These are phyloP conservation scores for Phytopythium sindhum DNA, from an alignment of 352 stramenopile genomes.

Conservation along the genomic window DNA sequence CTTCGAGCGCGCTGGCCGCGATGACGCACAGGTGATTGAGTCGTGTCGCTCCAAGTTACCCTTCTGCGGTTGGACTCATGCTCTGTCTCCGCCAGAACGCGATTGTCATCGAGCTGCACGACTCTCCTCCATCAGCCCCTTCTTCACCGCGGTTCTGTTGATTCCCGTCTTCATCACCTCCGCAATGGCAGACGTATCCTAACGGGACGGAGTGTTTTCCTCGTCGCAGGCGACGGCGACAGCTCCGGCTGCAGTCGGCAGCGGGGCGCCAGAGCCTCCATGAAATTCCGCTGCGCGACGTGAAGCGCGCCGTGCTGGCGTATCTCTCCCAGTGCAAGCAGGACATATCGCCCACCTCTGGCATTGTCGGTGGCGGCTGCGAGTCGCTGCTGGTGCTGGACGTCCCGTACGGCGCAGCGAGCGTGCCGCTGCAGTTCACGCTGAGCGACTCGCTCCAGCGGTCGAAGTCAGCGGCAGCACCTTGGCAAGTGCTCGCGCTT, in stretches of 20 bases:
- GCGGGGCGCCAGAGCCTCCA: constrained; percentile 12
- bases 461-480: neutral
- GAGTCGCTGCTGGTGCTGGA: constrained; percentile 2
- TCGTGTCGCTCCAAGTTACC: neutral
- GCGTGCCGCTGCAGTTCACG: constrained; percentile 3
- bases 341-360: neutral
- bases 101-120: constrained; percentile 2
- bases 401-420: neutral
- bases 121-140: no score
- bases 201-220: neutral
- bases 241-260: constrained; percentile 3
- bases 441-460: neutral
- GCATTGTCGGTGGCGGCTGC: neutral
- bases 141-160: neutral
- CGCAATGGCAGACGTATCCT: neutral
- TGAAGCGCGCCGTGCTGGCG: constrained; percentile 30
- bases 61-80: neutral
- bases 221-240: neutral
- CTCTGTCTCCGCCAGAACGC: neutral
- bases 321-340: constrained; percentile 7
- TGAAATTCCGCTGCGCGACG: constrained; percentile 21
- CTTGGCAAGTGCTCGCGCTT: constrained; percentile 12
- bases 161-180: neutral
- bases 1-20: neutral
- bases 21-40: neutral